Conservation (phyloP, 495 filamentous ascomycete species). For the Stereocaulon alpinum region DNA sequence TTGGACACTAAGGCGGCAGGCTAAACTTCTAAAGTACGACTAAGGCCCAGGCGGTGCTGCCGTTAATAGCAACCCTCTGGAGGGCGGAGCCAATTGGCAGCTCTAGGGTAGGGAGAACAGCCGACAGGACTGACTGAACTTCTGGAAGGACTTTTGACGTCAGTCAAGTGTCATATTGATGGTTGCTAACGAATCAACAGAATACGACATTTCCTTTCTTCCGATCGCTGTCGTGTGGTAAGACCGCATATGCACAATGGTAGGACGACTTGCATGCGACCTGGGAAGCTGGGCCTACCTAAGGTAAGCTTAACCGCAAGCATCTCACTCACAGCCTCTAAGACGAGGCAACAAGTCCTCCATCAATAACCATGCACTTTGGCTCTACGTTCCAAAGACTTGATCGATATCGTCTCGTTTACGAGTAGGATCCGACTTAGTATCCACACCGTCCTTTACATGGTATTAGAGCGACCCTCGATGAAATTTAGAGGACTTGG, state of each 20-base stretch:
- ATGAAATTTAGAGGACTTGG: not conserved
- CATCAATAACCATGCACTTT: not conserved
- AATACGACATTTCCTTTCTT: not conserved
- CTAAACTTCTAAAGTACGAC: not conserved
- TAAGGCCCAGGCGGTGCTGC: conserved; percentile 3
- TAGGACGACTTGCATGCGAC: not conserved
- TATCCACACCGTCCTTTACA: not conserved
- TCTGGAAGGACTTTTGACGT: not conserved
- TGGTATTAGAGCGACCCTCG: not conserved
- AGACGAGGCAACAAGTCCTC: not conserved
- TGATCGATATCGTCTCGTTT: not conserved
- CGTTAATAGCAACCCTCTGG: not conserved
- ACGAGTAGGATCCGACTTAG: not conserved
- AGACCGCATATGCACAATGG: conserved; percentile 1
- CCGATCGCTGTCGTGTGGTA: not conserved
- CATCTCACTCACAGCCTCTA: not conserved
- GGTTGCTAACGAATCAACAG: too few relatives aligned
- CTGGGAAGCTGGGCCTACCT: not conserved
- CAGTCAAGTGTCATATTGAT: not conserved
- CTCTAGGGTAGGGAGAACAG: not conserved
- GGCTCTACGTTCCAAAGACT: not conserved
- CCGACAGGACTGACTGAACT: not conserved
- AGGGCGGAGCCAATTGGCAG: conserved; percentile 1
- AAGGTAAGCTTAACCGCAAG: not conserved
- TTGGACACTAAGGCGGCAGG: not conserved